Percentiles rank a stretch among this genome's conserved stretches.
phyloP scores from a whole-genome alignment of 768 basidiomycete genomes.

The Boletus barrowsii region DNA sequence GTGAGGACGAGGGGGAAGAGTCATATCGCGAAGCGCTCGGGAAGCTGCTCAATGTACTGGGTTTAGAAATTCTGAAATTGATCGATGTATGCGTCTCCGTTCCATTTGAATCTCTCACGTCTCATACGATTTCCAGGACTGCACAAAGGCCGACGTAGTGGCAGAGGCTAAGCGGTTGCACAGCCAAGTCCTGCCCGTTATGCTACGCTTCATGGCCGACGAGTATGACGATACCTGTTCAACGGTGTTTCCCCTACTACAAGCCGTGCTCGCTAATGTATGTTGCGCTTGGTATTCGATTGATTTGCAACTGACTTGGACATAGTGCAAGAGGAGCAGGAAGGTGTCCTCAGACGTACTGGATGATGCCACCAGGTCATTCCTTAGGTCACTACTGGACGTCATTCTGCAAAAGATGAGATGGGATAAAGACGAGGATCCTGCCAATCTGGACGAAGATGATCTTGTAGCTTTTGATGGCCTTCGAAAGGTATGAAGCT shows the following conservation, averaged over 20 bases:
- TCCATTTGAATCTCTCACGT: not conserved
- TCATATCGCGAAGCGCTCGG: conserved; percentile 88
- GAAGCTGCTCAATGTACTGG: conserved; percentile 75
- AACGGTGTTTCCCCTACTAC: conserved; percentile 79
- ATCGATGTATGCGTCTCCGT: conserved; percentile 53
- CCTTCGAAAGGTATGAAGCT: conserved; percentile 68
- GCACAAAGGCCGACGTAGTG: conserved; percentile 53
- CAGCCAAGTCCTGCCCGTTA: conserved; percentile 68
- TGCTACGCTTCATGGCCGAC: conserved; percentile 88
- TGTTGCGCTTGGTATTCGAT: conserved; percentile 22
- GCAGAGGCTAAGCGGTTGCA: conserved; percentile 64
- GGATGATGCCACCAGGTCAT: conserved; percentile 66
- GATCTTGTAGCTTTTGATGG: conserved; percentile 78
- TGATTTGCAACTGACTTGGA: conserved; percentile 2
- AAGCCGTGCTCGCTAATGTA: conserved; percentile 70
- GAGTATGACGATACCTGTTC: conserved; percentile 85
- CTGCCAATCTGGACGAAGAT: conserved; percentile 85
- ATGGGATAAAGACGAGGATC: conserved; percentile 81
- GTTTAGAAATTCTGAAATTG: conserved; percentile 79
- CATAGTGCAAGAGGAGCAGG: conserved; percentile 78
- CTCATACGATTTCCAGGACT: conserved; percentile 46
- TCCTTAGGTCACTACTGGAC: conserved; percentile 73
- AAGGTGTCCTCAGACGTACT: conserved; percentile 60
- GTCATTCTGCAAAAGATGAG: conserved; percentile 86
- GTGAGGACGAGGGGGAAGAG: conserved; percentile 84